These are phyloP conservation scores for Escallonia herrerae DNA, from an alignment of 129 eudicot genomes.

Conservation along the genomic window DNA sequence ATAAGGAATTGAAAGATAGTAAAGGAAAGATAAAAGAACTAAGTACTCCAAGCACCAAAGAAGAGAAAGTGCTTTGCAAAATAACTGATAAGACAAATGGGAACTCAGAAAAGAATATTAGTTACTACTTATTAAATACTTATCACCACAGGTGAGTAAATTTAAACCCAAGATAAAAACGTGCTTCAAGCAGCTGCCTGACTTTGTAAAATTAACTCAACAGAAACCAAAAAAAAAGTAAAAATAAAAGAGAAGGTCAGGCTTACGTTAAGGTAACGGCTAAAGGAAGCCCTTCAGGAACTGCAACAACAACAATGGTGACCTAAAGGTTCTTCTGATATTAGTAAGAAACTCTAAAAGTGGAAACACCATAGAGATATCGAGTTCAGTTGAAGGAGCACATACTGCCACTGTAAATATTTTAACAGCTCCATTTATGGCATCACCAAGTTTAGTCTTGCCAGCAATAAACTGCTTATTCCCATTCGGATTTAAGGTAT, in stretches of 20 bases:
- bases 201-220: background rate
- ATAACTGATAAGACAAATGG: background rate
- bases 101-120: background rate
- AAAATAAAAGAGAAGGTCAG: slow-evolving; percentile 1
- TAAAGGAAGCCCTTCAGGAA: slow-evolving; percentile 98
- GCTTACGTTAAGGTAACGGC: slow-evolving; percentile 97
- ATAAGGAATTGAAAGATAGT: background rate
- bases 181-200: background rate
- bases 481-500: slow-evolving; percentile 34
- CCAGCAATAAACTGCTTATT: slow-evolving; percentile 49
- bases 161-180: background rate
- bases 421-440: slow-evolving; percentile 76
- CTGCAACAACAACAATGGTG: slow-evolving; percentile 97
- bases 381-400: slow-evolving; percentile 1
- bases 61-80: background rate
- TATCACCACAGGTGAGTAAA: background rate
- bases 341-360: slow-evolving; percentile 15
- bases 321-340: slow-evolving; percentile 41
- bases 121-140: background rate
- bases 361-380: background rate
- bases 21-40: background rate
- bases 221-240: background rate
- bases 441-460: slow-evolving; percentile 53
- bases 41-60: background rate
- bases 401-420: slow-evolving; percentile 93